These are phyloP conservation scores for Ammopiptanthus mongolicus DNA, from an alignment of 306 rosid species.

Conservation along the genomic window DNA sequence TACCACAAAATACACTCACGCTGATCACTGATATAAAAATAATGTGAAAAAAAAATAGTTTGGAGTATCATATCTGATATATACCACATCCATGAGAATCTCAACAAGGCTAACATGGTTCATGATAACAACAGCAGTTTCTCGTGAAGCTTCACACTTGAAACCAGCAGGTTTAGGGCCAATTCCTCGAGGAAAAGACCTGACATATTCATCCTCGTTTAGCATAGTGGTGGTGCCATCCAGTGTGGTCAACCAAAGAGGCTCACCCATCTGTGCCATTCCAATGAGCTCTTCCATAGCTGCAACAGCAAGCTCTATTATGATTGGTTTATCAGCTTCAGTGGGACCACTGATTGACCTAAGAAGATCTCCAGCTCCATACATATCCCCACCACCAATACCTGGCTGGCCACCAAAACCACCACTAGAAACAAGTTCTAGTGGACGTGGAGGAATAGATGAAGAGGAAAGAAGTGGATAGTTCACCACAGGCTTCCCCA, in stretches of 20 bases:
- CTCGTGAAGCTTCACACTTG: constrained; percentile 83
- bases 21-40: too few relatives aligned
- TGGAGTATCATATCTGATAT: too few relatives aligned
- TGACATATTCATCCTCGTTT: constrained; percentile 74
- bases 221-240: constrained; percentile 58
- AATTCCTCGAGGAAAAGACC: constrained; percentile 79
- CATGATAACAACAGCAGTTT: constrained; percentile 87
- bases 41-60: not conserved
- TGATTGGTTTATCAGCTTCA: constrained; percentile 82
- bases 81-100: constrained; percentile 94
- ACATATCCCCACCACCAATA: constrained; percentile 62
- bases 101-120: constrained; percentile 82
- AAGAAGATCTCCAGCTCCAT: constrained; percentile 72
- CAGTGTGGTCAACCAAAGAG: constrained; percentile 74
- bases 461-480: constrained; percentile 76
- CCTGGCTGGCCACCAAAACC: constrained; percentile 54
- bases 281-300: constrained; percentile 89
- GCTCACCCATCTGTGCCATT: constrained; percentile 94
- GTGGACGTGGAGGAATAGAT: constrained; percentile 57
- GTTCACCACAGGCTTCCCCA: constrained; percentile 79
- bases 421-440: constrained; percentile 64
- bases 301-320: constrained; percentile 87
- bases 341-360: constrained; percentile 62
- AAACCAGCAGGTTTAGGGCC: constrained; percentile 75
- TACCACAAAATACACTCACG: too few relatives aligned